Percentiles rank a stretch among this genome's conserved stretches.
phyloP scores from a whole-genome alignment of 331 rosid genomes.

The Saraca asoca region DNA sequence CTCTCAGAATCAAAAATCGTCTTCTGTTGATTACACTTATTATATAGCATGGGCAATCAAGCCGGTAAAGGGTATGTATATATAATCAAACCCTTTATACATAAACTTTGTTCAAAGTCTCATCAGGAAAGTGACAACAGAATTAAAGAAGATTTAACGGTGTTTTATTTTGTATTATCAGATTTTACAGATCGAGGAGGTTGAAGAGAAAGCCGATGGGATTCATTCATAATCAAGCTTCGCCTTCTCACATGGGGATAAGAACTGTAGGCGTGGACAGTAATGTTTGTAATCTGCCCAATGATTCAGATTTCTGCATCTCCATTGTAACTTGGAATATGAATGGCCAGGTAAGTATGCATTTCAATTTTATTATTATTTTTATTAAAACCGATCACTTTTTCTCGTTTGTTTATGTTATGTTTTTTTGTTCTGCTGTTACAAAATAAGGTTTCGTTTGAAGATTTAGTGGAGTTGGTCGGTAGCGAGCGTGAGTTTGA shows the following conservation, averaged over 20 bases:
- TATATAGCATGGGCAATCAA: slow-evolving; percentile 37
- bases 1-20: slow-evolving; percentile 7
- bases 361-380: too few relatives aligned
- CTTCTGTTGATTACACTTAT: background rate
- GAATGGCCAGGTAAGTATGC: slow-evolving; percentile 55
- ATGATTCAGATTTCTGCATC: slow-evolving; percentile 56
- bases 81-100: too few relatives aligned
- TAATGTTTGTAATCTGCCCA: slow-evolving; percentile 42
- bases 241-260: slow-evolving; percentile 52
- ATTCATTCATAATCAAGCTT: slow-evolving; percentile 43
- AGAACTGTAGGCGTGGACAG: slow-evolving; percentile 45
- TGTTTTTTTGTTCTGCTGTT: background rate
- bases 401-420: background rate
- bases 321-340: slow-evolving; percentile 74
- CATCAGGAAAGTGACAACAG: too few relatives aligned
- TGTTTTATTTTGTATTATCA: background rate
- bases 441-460: slow-evolving; percentile 39
- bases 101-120: too few relatives aligned
- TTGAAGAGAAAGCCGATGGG: slow-evolving; percentile 38
- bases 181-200: slow-evolving; percentile 37
- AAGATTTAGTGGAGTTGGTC: slow-evolving; percentile 62
- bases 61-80: slow-evolving; percentile 47
- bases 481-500: slow-evolving; percentile 50
- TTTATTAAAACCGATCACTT: background rate
- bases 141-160: too few relatives aligned